These are phyloP conservation scores for Cichorium intybus DNA, from an alignment of 140 eudicot genomes.

Conservation along the genomic window DNA sequence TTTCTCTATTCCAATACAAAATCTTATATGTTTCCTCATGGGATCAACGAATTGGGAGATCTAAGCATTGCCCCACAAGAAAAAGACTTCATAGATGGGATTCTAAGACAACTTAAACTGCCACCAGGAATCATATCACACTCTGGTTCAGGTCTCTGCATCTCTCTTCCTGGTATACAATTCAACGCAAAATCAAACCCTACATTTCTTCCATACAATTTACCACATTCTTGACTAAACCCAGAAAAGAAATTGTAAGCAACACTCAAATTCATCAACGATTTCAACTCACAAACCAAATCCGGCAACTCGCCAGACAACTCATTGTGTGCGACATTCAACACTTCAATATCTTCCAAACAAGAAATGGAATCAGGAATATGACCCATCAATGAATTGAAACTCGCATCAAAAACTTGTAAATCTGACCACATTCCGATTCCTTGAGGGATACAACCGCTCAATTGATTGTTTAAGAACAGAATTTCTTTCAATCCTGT, in stretches of 20 bases:
- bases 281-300: slow-evolving; percentile 53
- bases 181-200: slow-evolving; percentile 69
- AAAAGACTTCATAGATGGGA: slow-evolving; percentile 42
- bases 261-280: slow-evolving; percentile 59
- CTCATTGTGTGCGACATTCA: slow-evolving; percentile 65
- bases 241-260: slow-evolving; percentile 75
- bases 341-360: slow-evolving; percentile 58
- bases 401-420: slow-evolving; percentile 63
- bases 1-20: neutral
- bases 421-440: slow-evolving; percentile 64
- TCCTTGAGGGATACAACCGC: slow-evolving; percentile 75
- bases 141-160: slow-evolving; percentile 74
- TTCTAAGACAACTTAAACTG: slow-evolving; percentile 55
- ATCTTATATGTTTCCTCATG: slow-evolving; percentile 7
- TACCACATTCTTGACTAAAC: slow-evolving; percentile 51
- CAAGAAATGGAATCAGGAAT: slow-evolving; percentile 69
- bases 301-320: slow-evolving; percentile 68
- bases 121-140: slow-evolving; percentile 54
- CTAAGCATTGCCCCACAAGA: slow-evolving; percentile 46
- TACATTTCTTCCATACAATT: slow-evolving; percentile 41
- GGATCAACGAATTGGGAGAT: slow-evolving; percentile 15
- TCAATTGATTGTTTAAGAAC: slow-evolving; percentile 56
- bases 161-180: slow-evolving; percentile 61
- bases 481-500: slow-evolving; percentile 51
- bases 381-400: slow-evolving; percentile 66